phyloP scores from a whole-genome alignment of 1,139 yeast genomes.

The Hanseniaspora gamundiae region DNA sequence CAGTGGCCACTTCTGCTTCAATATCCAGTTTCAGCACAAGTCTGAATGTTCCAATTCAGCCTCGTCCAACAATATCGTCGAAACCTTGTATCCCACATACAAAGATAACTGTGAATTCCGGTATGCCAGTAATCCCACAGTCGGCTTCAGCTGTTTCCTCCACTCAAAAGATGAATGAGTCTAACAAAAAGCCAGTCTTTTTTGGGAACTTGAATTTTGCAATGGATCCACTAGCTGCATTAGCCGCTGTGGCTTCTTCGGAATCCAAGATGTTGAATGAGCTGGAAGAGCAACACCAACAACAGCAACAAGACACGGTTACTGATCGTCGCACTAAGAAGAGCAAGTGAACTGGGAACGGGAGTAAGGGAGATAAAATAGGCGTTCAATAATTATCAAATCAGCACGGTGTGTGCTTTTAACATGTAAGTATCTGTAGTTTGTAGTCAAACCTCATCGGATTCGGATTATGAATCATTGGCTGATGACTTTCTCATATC shows the following conservation, averaged over 20 bases:
- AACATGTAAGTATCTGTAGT: too few relatives aligned
- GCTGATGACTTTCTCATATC: too few relatives aligned
- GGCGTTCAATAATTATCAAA: too few relatives aligned
- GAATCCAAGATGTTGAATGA: constrained; percentile 7
- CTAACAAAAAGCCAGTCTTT: constrained; percentile 1
- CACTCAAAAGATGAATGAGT: not conserved
- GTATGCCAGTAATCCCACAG: constrained; percentile 3
- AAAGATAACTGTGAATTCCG: not conserved
- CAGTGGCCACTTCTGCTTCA: not conserved
- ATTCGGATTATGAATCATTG: too few relatives aligned
- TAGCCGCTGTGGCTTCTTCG: constrained; percentile 27
- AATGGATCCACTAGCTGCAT: constrained; percentile 25
- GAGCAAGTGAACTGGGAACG: too few relatives aligned
- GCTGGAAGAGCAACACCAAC: not conserved
- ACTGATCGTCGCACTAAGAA: not conserved
- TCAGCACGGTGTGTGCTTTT: too few relatives aligned
- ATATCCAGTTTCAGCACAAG: not conserved
- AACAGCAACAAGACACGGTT: not conserved
- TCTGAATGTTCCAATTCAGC: not conserved
- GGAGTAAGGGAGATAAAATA: too few relatives aligned
- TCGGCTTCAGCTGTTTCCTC: constrained; percentile 1
- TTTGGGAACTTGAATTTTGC: constrained; percentile 18
- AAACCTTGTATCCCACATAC: not conserved
- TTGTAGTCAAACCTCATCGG: too few relatives aligned
- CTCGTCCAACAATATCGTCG: not conserved